Conservation (phyloP, 2,329 filamentous ascomycete species). For the Arthroderma uncinatum region DNA sequence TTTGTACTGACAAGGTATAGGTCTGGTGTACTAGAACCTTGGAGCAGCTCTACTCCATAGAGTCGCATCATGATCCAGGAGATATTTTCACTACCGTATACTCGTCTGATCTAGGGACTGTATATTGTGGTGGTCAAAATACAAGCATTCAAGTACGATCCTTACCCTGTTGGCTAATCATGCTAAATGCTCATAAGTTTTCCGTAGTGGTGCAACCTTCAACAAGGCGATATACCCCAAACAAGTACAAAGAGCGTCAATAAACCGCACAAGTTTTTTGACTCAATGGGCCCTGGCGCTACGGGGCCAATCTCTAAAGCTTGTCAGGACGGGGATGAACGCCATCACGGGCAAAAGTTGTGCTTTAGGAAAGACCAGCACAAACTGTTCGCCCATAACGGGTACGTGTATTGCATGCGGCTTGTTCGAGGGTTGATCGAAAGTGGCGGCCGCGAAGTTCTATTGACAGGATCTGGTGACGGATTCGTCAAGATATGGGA, state of each 20-base stretch:
- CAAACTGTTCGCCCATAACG: constrained; percentile 81
- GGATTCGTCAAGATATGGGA: constrained; percentile 93
- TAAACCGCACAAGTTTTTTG: constrained; percentile 80
- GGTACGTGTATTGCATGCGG: constrained; percentile 94
- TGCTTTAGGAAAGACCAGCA: constrained; percentile 76
- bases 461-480: constrained; percentile 87
- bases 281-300: constrained; percentile 77
- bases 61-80: constrained; percentile 85
- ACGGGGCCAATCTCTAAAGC: constrained; percentile 60
- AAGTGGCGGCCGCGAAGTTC: constrained; percentile 63
- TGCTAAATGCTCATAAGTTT: not conserved
- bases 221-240: constrained; percentile 51
- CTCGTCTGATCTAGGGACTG: constrained; percentile 63
- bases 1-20: constrained; percentile 24
- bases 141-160: constrained; percentile 64
- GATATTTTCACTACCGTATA: constrained; percentile 95
- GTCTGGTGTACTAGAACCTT: constrained; percentile 74
- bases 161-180: not conserved
- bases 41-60: constrained; percentile 72
- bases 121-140: constrained; percentile 90
- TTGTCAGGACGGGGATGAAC: constrained; percentile 39
- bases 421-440: constrained; percentile 61
- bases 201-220: constrained; percentile 62
- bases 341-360: constrained; percentile 51
- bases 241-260: constrained; percentile 61